Evolutionary conservation across 345 rosid species (phyloP).

Genomic region (Salix koriyanagi): DNA sequence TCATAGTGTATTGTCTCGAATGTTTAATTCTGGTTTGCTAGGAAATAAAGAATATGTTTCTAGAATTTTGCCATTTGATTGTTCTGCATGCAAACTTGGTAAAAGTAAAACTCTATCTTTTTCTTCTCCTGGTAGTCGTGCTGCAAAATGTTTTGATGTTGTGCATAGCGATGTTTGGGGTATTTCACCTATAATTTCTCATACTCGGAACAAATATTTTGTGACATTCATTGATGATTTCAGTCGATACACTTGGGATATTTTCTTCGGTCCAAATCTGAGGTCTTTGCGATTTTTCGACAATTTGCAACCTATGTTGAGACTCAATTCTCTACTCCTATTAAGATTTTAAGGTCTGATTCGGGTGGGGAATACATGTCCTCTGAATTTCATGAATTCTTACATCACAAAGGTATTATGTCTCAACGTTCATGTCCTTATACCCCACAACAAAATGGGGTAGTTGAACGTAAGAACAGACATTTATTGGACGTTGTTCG

Average conservation of each 20-base stretch:
- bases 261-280: not conserved
- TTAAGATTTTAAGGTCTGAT: not conserved
- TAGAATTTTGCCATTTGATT: not conserved
- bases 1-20: not conserved
- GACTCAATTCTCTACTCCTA: not conserved
- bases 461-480: rapidly evolving
- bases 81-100: not conserved
- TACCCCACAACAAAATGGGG: not conserved
- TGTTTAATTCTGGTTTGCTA: not conserved
- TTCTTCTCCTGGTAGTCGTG: not conserved
- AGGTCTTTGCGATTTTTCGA: not conserved
- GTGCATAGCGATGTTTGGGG: not conserved
- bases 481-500: not conserved
- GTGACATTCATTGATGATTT: not conserved
- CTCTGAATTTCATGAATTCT: not conserved
- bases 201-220: not conserved
- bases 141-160: not conserved
- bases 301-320: not conserved
- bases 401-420: not conserved
- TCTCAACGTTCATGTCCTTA: not conserved
- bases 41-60: not conserved
- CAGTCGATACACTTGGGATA: not conserved
- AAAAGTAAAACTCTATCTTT: not conserved
- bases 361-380: not conserved
- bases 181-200: not conserved